These are phyloP conservation scores for Sarocladiaceae sp. DNA, from an alignment of 2,329 filamentous ascomycete genomes.

Conservation along the genomic window DNA sequence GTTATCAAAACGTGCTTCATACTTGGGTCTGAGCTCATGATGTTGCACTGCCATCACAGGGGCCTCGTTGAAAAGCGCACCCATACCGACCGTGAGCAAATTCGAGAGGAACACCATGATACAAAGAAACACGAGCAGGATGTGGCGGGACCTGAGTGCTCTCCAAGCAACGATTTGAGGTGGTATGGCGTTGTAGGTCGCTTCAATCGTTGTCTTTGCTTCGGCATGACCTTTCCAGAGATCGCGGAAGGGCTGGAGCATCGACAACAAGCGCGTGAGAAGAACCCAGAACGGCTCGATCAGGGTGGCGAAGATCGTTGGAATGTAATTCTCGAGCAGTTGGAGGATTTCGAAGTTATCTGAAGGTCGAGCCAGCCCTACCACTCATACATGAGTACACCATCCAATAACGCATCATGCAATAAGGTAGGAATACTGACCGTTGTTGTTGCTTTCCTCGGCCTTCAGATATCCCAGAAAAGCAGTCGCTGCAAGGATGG, in stretches of 20 bases:
- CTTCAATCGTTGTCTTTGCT: constrained; percentile 31
- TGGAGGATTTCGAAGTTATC: constrained; percentile 28
- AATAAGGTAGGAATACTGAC: constrained; percentile 12
- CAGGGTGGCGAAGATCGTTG: constrained; percentile 46
- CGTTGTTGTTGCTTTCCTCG: constrained; percentile 14
- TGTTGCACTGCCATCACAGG: background rate
- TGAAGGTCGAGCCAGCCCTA: constrained; percentile 25
- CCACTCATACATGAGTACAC: background rate
- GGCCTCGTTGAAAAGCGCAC: constrained; percentile 41
- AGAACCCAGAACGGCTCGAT: constrained; percentile 53
- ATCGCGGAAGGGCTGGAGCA: constrained; percentile 48
- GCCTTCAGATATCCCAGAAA: constrained; percentile 18
- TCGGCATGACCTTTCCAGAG: constrained; percentile 31
- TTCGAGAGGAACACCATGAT: constrained; percentile 43
- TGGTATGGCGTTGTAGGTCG: constrained; percentile 47
- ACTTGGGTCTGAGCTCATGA: constrained; percentile 11
- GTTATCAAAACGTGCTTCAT: constrained; percentile 17
- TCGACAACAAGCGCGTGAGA: constrained; percentile 44
- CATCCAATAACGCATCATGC: background rate
- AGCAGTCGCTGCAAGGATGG: constrained; percentile 13
- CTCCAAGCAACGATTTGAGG: constrained; percentile 44
- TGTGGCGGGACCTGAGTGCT: constrained; percentile 37
- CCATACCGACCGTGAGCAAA: constrained; percentile 44
- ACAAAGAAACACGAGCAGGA: constrained; percentile 41
- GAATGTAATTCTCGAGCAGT: constrained; percentile 42